A percentile compares a stretch with the other conserved stretches of the same genome.
These are phyloP conservation scores for Phaseolus lunatus DNA, from an alignment of 306 rosid species.

Conservation along the genomic window DNA sequence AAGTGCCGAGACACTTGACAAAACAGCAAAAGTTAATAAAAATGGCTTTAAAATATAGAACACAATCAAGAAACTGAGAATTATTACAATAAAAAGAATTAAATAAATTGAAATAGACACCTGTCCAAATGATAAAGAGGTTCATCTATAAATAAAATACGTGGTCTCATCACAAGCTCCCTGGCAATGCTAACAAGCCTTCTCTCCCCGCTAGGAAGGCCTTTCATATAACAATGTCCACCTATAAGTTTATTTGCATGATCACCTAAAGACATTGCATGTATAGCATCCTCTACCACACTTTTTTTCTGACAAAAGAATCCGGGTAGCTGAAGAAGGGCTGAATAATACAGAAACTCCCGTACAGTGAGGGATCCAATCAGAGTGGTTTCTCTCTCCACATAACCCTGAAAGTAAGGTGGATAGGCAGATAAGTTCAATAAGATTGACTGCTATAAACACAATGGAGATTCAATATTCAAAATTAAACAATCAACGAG, in stretches of 20 bases:
- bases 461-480: constrained; percentile 33
- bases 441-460: constrained; percentile 7
- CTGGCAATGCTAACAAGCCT: constrained; percentile 94
- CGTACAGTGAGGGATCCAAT: constrained; percentile 97
- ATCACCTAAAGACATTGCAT: constrained; percentile 91
- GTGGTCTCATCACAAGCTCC: constrained; percentile 98
- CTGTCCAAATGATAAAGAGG: constrained; percentile 97
- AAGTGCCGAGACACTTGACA: constrained; percentile 89
- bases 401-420: constrained; percentile 77
- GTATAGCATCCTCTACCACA: constrained; percentile 96
- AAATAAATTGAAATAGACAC: constrained; percentile 47
- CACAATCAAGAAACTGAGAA: constrained; percentile 33
- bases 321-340: constrained; percentile 94
- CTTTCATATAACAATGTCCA: constrained; percentile 97
- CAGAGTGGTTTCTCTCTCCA: constrained; percentile 85
- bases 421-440: constrained; percentile 24
- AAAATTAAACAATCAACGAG: constrained; percentile 31
- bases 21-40: constrained; percentile 28
- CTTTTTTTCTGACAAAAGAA: constrained; percentile 93
- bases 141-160: constrained; percentile 87
- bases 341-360: constrained; percentile 92
- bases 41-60: constrained; percentile 8
- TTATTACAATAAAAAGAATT: constrained; percentile 1
- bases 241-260: constrained; percentile 94
- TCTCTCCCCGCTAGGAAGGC: constrained; percentile 94